Base-by-base conservation (phyloP, 805 yeast genomes). In the Suhomyces tanzawaensis region DNA sequence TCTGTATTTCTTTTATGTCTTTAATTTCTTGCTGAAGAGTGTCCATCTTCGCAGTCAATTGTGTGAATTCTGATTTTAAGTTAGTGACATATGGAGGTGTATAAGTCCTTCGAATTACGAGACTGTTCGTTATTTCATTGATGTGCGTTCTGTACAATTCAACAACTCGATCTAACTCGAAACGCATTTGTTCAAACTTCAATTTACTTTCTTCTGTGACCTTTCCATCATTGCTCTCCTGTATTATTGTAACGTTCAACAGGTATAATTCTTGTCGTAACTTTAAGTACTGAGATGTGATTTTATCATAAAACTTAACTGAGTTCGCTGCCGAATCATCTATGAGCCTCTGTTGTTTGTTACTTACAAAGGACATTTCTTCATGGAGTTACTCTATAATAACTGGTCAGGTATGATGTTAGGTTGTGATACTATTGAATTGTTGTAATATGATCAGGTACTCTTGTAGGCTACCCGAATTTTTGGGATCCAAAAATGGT, bases 241-340 rank as follows among this genome's bases (percentile, higher is more conserved):
- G 25, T 17, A 45, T 31, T 6, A 38, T 37, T n/a, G 37, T 48
- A 6, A 43, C 31, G 29, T 39, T 36, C 15, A 58, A 37, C 34
- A 43, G 49, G 18, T 54, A 47, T 2, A 63, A 55, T 12, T 62
- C 64, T 39, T 59, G 65, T 34, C 74, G 47, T 8, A 64, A 38
- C 27, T 53, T 51, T 26, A 66, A 49, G 37, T 69, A 69, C 39
- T 57, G 64, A 6, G 47, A 31, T 2, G 66, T 53, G 8, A 53
- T 38, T 36, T 59, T 62, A 37, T 69, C 73, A 42, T 62, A 55
- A 32, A 54, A 57, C 34, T 52, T 48, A 25, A 66, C 55, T 41
- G 53, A 56, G 34, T 54, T 58, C 6, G 49, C 17, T 7, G 64
- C 53, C 3, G 66, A 46, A 28, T 53, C 57, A 19, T 64, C 69